A percentile compares a stretch with the other conserved stretches of the same genome.
Conservation (phyloP, 192 early-diverging fungal genomes). For the Ambispora gerdemannii region DNA sequence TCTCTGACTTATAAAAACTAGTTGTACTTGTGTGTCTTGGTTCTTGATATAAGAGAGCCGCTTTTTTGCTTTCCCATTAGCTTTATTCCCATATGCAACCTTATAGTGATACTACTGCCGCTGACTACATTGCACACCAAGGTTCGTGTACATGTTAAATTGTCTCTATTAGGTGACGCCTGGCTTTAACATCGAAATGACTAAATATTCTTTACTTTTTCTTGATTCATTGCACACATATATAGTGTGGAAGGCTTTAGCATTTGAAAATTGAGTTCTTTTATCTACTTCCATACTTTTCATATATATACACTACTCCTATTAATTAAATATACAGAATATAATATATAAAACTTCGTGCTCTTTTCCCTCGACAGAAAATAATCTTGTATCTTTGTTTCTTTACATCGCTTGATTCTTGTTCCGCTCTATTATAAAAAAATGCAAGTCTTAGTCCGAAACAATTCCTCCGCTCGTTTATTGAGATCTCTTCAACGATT, state of each 20-base stretch:
- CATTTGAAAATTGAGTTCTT: background rate
- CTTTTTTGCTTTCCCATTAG: background rate
- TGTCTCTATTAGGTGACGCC: too few relatives aligned
- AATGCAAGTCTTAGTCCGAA: background rate
- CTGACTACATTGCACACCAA: conserved; percentile 16
- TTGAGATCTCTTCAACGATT: background rate
- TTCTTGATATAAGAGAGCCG: background rate
- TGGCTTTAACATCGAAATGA: too few relatives aligned
- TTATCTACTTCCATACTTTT: too few relatives aligned
- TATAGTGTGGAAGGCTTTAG: background rate
- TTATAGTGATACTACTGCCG: background rate
- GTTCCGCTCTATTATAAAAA: background rate
- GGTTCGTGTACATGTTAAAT: background rate
- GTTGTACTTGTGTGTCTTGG: background rate
- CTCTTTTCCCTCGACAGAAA: too few relatives aligned
- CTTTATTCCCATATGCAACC: background rate
- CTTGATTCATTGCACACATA: too few relatives aligned
- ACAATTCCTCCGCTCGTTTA: conserved; percentile 12
- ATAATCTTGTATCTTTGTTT: too few relatives aligned
- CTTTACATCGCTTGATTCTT: too few relatives aligned
- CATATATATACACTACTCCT: too few relatives aligned
- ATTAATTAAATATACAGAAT: too few relatives aligned
- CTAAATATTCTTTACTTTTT: too few relatives aligned
- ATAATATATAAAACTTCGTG: too few relatives aligned
- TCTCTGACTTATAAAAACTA: background rate